Base-by-base conservation (phyloP, 345 rosid genomes). In the Aquilaria yunnanensis region DNA sequence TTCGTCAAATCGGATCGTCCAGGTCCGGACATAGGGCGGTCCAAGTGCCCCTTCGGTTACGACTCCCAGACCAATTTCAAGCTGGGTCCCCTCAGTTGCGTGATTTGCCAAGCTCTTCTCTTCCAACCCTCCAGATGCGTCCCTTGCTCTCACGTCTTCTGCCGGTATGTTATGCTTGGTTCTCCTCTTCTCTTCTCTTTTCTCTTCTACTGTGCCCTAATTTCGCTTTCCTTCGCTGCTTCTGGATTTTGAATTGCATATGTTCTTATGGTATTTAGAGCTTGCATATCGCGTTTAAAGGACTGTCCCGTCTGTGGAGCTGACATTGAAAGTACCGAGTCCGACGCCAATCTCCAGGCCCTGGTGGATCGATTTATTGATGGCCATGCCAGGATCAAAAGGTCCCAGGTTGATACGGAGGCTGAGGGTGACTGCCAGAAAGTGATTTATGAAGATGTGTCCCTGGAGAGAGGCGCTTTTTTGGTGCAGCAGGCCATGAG, bases 251-350 rank as follows among this genome's bases (percentile, higher is more conserved):
- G 43, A 37, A 37, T 4, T 37, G 43, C 8, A 0, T 37, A 37
- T 37, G 37, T 65, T 48, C 30, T 63, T 59, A 33, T 63, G 60
- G 66, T 37, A 57, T 59, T 50, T 63, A 92, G 97, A 67, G 85
- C 65, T 6, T 95, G 99, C 54, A 57, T 95, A 43, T 56, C 83
- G 29, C 88, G 93, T 52, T 89, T 91, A 70, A 86, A 79, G 69
- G 99, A 95, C 72, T 91, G 99, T 45, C 99, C 97, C 3, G 61
- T 95, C 23, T 95, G 99, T 41, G 99, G 99, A 59, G 92, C 97
- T 81, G 97, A 95, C 70, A 85, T 94, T 8, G 96, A 87, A 72
- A 79, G 81, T 77, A 73, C 76, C 59, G 93, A 91, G 77, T 73
- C 87, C 59, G 96, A 95, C 65, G 61, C 70, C 14, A 72, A 75